phyloP scores from a whole-genome alignment of 1,284 basidiomycete genomes.

The Cryptococcus sp. region DNA sequence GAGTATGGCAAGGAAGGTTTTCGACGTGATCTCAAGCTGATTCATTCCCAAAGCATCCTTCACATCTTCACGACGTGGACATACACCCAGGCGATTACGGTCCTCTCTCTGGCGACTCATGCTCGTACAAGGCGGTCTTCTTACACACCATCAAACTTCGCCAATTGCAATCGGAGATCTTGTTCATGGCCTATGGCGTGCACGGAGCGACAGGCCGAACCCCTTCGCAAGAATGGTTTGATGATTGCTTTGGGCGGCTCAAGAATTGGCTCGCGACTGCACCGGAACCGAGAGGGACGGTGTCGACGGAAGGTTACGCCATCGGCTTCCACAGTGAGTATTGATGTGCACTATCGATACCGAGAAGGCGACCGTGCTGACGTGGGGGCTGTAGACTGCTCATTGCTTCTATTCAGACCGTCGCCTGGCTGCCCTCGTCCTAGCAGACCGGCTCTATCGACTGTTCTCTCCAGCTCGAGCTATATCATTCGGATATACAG shows the following conservation, averaged over 20 bases:
- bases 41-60: constrained; percentile 31
- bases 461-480: constrained; percentile 52
- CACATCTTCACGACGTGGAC: constrained; percentile 49
- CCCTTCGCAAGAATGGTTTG: constrained; percentile 51
- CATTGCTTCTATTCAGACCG: constrained; percentile 52
- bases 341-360: neutral
- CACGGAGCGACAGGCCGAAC: constrained; percentile 31
- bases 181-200: constrained; percentile 49
- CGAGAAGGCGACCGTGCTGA: neutral
- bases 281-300: constrained; percentile 51
- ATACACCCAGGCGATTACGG: constrained; percentile 45
- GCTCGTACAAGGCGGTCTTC: constrained; percentile 52
- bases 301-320: constrained; percentile 52
- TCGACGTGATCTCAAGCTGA: neutral
- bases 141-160: constrained; percentile 50
- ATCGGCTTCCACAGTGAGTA: constrained; percentile 54
- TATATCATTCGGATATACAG: constrained; percentile 55
- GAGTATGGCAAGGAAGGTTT: constrained; percentile 9
- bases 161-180: constrained; percentile 53
- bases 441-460: constrained; percentile 46
- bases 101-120: constrained; percentile 40
- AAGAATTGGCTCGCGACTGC: constrained; percentile 50
- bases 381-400: constrained; percentile 40
- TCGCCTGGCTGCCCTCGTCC: constrained; percentile 53
- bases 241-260: constrained; percentile 50